Base-by-base conservation (phyloP, 352 stramenopile species). In the Globisporangium nunn region DNA sequence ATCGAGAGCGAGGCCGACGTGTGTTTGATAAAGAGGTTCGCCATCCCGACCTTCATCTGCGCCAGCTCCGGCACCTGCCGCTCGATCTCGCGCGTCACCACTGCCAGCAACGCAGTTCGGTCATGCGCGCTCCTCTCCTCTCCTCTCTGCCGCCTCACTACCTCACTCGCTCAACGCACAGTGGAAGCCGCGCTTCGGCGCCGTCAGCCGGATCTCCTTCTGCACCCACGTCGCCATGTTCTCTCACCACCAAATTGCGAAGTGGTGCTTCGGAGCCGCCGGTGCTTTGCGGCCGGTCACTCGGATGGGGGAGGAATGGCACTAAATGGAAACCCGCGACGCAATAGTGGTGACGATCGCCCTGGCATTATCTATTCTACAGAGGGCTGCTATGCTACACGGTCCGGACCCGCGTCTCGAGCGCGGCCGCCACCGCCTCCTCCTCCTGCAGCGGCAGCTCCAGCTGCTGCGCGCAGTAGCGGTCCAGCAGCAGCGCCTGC, bases 21-120 rank as follows among this genome's bases (percentile, higher is more conserved):
- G 71, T 98, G 94, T 67, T 98, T 95, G 60, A 98, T 95, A 57
- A 98, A 98, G 41, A 98, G 65, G 62, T 97, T 98, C 40, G 84
- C 88, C 84, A 97, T 93, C 17, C 94, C 94, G 43, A 98, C 82
- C 58, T 96, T 95, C 52, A 98, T 90, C 49, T 74, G 69, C 52
- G 70, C 58, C 30, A 93, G 56, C 64, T 93, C 83, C 3, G 81
- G 83, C 11, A 93, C 17, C 63, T 78, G 54, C 28, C 31, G 48
- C 62, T 88, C 78, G 47, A 93, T 75, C 44, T 93, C 81, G 29
- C 69, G 75, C 52, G 83, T 93, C 66, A 93, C 76, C 74, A 93
- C 83, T 93, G 47, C 33, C 23, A 23, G 23, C 23, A 23, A 23
- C 23, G 23, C 23, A 23, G 23, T 23, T 23, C 23, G 23, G 23